These are phyloP conservation scores for Tuber microsphaerosporum DNA, from an alignment of 495 filamentous ascomycete genomes.

Conservation along the genomic window DNA sequence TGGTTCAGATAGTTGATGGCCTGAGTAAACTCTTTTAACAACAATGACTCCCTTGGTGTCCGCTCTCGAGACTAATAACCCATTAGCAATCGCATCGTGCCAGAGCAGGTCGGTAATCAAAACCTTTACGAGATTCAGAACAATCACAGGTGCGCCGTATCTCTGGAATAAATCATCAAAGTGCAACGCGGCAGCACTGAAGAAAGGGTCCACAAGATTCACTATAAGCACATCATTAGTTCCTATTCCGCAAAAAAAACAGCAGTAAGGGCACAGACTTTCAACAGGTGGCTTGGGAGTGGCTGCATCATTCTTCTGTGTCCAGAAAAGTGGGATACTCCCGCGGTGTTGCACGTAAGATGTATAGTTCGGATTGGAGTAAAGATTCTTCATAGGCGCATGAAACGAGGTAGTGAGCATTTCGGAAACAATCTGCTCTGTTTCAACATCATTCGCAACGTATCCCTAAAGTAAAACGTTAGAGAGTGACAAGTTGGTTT, in stretches of 20 bases:
- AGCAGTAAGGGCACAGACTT: slow-evolving; percentile 28
- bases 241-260: slow-evolving; percentile 2
- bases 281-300: slow-evolving; percentile 94
- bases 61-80: slow-evolving; percentile 57
- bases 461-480: slow-evolving; percentile 54
- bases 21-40: slow-evolving; percentile 78
- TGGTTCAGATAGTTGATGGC: slow-evolving; percentile 91
- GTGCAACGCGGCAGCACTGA: slow-evolving; percentile 88
- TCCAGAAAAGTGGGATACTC: slow-evolving; percentile 96
- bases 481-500: slow-evolving; percentile 8
- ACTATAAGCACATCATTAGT: slow-evolving; percentile 43
- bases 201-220: slow-evolving; percentile 91
- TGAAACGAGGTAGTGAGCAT: slow-evolving; percentile 91
- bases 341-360: slow-evolving; percentile 96
- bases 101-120: background rate
- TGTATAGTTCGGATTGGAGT: slow-evolving; percentile 82
- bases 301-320: slow-evolving; percentile 91
- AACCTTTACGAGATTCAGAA: slow-evolving; percentile 84
- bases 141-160: slow-evolving; percentile 85
- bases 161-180: slow-evolving; percentile 93
- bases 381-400: slow-evolving; percentile 75
- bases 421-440: slow-evolving; percentile 95
- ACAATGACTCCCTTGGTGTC: slow-evolving; percentile 84
- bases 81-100: slow-evolving; percentile 3
- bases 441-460: slow-evolving; percentile 98